Percentiles rank a stretch among this genome's conserved stretches.
phyloP scores from a whole-genome alignment of 176 grass and related monocot species.

The Tuctoria greenei region DNA sequence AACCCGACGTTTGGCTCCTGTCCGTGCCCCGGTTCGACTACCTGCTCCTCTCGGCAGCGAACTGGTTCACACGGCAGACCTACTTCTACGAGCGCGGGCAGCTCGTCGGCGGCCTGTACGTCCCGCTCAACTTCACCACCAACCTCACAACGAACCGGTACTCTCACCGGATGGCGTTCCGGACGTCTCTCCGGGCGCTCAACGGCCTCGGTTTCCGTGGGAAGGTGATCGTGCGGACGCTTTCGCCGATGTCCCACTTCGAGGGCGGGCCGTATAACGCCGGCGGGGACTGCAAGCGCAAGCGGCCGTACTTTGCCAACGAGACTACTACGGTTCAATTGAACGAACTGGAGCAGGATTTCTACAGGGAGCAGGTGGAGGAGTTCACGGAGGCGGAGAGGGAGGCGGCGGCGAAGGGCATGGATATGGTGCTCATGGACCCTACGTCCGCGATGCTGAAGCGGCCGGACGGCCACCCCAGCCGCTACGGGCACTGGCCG shows the following conservation, averaged over 20 bases:
- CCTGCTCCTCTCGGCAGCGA: constrained; percentile 65
- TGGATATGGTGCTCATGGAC: constrained; percentile 50
- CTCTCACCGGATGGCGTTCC: constrained; percentile 55
- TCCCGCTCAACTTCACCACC: constrained; percentile 48
- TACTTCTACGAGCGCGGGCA: constrained; percentile 49
- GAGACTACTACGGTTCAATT: constrained; percentile 41
- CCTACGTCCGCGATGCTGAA: constrained; percentile 47
- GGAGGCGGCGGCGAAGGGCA: neutral
- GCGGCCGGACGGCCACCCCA: constrained; percentile 76
- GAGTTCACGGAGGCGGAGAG: constrained; percentile 57
- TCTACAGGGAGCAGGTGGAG: constrained; percentile 62
- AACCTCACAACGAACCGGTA: constrained; percentile 42
- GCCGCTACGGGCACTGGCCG: constrained; percentile 53
- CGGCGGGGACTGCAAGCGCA: constrained; percentile 59
- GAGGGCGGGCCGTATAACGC: constrained; percentile 67
- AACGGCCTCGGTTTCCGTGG: constrained; percentile 23
- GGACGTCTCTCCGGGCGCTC: constrained; percentile 46
- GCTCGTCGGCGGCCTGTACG: constrained; percentile 57
- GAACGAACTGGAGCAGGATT: constrained; percentile 33
- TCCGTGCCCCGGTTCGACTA: constrained; percentile 48
- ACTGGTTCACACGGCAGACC: constrained; percentile 62
- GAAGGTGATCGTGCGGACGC: constrained; percentile 53
- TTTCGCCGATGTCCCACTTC: constrained; percentile 73
- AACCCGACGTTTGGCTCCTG: constrained; percentile 56
- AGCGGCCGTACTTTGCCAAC: constrained; percentile 40